A percentile compares a stretch with the other conserved stretches of the same genome.
phyloP scores from a whole-genome alignment of 176 grass and related monocot species.

The Miscanthus lutarioriparius region DNA sequence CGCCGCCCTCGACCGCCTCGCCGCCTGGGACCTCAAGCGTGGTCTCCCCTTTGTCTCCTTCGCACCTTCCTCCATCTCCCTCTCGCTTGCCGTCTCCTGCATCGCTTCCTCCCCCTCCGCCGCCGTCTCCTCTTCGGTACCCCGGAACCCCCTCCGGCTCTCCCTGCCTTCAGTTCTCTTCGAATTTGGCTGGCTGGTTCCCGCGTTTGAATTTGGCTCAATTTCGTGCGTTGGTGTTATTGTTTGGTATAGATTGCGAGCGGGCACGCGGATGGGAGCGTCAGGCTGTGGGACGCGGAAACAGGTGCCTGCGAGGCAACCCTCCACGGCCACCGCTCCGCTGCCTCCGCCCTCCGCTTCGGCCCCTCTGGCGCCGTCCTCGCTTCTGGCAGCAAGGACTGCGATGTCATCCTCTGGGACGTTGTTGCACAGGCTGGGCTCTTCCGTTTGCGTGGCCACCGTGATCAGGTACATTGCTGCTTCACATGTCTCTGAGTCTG shows the following conservation, averaged over 20 bases:
- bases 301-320: slow-evolving; percentile 80
- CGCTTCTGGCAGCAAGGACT: slow-evolving; percentile 90
- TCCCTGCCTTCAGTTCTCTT: background rate
- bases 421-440: slow-evolving; percentile 79
- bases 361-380: slow-evolving; percentile 59
- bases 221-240: slow-evolving; percentile 8
- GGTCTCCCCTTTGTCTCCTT: slow-evolving; percentile 67
- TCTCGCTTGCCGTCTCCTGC: slow-evolving; percentile 52
- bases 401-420: slow-evolving; percentile 92
- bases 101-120: slow-evolving; percentile 53
- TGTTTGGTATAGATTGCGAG: slow-evolving; percentile 68
- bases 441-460: slow-evolving; percentile 83
- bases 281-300: slow-evolving; percentile 82
- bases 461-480: slow-evolving; percentile 64
- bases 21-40: slow-evolving; percentile 88
- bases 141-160: background rate
- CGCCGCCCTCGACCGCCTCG: slow-evolving; percentile 72
- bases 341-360: slow-evolving; percentile 70
- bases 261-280: slow-evolving; percentile 88
- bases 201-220: background rate
- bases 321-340: slow-evolving; percentile 83
- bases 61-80: slow-evolving; percentile 35
- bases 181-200: slow-evolving; percentile 3
- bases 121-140: slow-evolving; percentile 61
- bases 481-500: background rate